Percentiles rank a stretch among this genome's conserved stretches.
Evolutionary conservation across 2,329 filamentous ascomycete species (phyloP).

Genomic region (Sclerotinia sclerotiorum): DNA sequence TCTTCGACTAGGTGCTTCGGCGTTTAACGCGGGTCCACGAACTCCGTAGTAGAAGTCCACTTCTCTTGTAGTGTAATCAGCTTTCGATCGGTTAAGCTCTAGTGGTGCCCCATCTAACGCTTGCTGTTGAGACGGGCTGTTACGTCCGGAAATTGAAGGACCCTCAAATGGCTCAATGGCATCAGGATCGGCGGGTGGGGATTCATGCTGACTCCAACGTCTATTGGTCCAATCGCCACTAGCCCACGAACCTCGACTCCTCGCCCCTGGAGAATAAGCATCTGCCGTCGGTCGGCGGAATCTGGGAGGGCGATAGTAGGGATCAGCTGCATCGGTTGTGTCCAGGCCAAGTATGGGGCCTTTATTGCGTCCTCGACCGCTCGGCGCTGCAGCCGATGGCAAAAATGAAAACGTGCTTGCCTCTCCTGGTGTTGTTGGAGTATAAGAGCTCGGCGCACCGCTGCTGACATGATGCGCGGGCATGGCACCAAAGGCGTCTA

Average conservation of each 20-base stretch:
- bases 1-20: conserved; percentile 76
- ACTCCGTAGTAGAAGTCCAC: conserved; percentile 97
- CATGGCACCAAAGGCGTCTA: conserved; percentile 45
- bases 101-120: conserved; percentile 32
- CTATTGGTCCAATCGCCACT: conserved; percentile 49
- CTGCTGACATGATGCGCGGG: conserved; percentile 43
- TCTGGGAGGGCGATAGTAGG: conserved; percentile 86
- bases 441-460: conserved; percentile 62
- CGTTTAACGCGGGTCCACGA: conserved; percentile 81
- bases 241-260: conserved; percentile 47
- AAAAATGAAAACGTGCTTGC: conserved; percentile 72
- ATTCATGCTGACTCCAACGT: conserved; percentile 40
- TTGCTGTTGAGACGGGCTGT: conserved; percentile 49
- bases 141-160: conserved; percentile 46
- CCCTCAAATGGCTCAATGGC: conserved; percentile 43
- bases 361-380: conserved; percentile 32
- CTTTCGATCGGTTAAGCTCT: conserved; percentile 46
- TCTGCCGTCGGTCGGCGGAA: conserved; percentile 65
- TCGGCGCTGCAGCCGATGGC: conserved; percentile 46
- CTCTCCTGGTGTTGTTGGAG: conserved; percentile 72
- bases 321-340: conserved; percentile 61
- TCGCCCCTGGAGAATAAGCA: conserved; percentile 42
- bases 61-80: conserved; percentile 90
- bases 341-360: conserved; percentile 49
- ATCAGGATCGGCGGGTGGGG: conserved; percentile 43